Evolutionary conservation across 495 filamentous ascomycete species (phyloP).

Genomic region (Cercophora newfieldiana): DNA sequence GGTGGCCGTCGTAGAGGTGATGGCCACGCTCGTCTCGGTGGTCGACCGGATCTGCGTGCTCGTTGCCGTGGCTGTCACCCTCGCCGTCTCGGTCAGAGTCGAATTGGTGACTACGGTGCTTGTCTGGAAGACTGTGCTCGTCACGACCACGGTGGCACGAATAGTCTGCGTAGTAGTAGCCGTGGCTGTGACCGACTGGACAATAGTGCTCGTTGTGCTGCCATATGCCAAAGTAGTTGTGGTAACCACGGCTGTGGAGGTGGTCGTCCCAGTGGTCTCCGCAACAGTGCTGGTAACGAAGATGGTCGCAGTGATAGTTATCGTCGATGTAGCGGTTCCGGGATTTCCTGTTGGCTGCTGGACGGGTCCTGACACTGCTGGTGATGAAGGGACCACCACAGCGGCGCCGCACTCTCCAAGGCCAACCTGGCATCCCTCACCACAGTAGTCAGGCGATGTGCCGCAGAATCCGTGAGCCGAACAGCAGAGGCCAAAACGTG

Average conservation of each 20-base stretch:
- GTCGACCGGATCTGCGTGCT: not conserved
- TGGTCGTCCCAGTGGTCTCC: constrained; percentile 10
- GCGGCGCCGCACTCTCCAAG: constrained; percentile 35
- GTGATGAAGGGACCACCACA: constrained; percentile 10
- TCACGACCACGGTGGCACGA: constrained; percentile 17
- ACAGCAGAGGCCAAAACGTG: constrained; percentile 43
- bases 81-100: not conserved
- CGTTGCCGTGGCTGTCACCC: not conserved
- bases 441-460: constrained; percentile 41
- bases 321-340: not conserved
- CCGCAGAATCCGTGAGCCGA: constrained; percentile 45
- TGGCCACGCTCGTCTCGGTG: constrained; percentile 11
- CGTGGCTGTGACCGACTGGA: constrained; percentile 3
- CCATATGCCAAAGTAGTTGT: constrained; percentile 17
- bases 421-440: constrained; percentile 37
- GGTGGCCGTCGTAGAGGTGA: constrained; percentile 11
- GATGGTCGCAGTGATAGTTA: constrained; percentile 24
- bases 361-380: not conserved
- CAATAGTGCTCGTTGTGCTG: constrained; percentile 17
- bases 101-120: constrained; percentile 16
- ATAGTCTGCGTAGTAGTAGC: constrained; percentile 16
- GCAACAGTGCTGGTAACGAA: constrained; percentile 17
- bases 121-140: constrained; percentile 19
- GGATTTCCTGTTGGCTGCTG: not conserved
- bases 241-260: constrained; percentile 15